Base-by-base conservation (phyloP, 371 early-diverging fungal species). In the Choanephora cucurbitarum region DNA sequence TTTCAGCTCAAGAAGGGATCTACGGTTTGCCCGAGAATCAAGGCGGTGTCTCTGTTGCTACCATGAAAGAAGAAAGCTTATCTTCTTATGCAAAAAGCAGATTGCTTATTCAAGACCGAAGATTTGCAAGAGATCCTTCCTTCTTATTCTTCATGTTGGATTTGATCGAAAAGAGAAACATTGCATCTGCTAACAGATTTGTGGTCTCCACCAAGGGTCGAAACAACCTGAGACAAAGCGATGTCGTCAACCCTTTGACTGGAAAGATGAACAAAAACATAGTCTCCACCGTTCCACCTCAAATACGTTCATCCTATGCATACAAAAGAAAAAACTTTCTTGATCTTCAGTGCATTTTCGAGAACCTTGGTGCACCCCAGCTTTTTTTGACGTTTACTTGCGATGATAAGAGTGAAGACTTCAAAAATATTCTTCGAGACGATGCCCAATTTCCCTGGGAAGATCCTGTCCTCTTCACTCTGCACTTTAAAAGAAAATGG, bases 401-500 rank as follows among this genome's bases (percentile, higher is more conserved):
- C 19, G 37, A 49, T 34, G 49, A 49, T 19, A 19, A 43, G 5
- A 52, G 52, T 31, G 43, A 40, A 1, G 43, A 52, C 14, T 42
- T 52, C 10, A 24, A 43, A 17, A 9, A 31, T n/a, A 28, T 48
- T 5, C 28, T 28, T 28, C 28, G 28, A 28, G 28, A 28, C 14
- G 18, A 19, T 14, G 14, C 32, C 1, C 14, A 52, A 1, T 2
- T 10, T 17, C 40, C 46, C 18, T 55, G 55, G 47, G 40, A 46
- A 14, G 47, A 55, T 40, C 55, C 55, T 2, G 47, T 46, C 8
- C 4, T 39, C 3, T 55, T 46, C 34, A 3, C 37, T n/a, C 40
- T 46, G 2, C 55, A 55, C 24, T 55, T 32, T 14, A 45, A 28
- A 39, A 18, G 55, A 22, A 46, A 37, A 23, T 55, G 55, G 47